Base-by-base conservation (phyloP, 805 yeast genomes). In the Vanderwaltozyma tropicalis region DNA sequence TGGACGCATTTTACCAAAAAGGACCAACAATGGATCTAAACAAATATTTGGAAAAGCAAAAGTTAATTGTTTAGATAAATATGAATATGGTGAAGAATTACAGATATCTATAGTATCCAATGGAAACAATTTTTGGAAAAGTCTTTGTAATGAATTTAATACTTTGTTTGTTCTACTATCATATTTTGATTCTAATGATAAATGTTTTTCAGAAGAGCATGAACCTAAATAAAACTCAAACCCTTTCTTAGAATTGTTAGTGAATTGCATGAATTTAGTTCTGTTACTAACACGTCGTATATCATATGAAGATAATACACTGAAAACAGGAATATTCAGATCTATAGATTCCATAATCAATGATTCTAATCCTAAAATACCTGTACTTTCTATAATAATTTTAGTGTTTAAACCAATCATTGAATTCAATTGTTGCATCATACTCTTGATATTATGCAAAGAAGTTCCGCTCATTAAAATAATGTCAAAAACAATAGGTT, bases 51-150 rank as follows among this genome's bases (percentile, higher is more conserved):
- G 81, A 38, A 85, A 68, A 1, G 89, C 87, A 39, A 80, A 67
- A 55, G 78, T 78, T 95, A 95, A 86, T 59, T 85, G 92, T 48
- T 77, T 76, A 9, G 78, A 72, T 57, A 71, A 62, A 49, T 73
- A 80, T 44, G 75, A 83, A 40, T 68, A 10, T 14, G 40, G 36
- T 14, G 50, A 40, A 17, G 39, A 29, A 25, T 48, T 43, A 39
- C 51, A 47, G n/a, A 40, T 29, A 60, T 28, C 76, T 64, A 43
- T 69, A 63, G 38, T 66, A 59, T 35, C 56, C 34, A 32, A 29
- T 2, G 50, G 41, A 25, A 52, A 50, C n/a, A 48, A 37, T 35
- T 49, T 47, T 28, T 40, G 28, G 14, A 53, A 49, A 19, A 49
- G 30, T 12, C 44, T 39, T 22, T 46, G 45, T 13, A 50, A 43